Evolutionary conservation across 768 basidiomycete genomes (phyloP), one percentile per base, ranked within the genome.

Genomic region (Russula virescens): DNA sequence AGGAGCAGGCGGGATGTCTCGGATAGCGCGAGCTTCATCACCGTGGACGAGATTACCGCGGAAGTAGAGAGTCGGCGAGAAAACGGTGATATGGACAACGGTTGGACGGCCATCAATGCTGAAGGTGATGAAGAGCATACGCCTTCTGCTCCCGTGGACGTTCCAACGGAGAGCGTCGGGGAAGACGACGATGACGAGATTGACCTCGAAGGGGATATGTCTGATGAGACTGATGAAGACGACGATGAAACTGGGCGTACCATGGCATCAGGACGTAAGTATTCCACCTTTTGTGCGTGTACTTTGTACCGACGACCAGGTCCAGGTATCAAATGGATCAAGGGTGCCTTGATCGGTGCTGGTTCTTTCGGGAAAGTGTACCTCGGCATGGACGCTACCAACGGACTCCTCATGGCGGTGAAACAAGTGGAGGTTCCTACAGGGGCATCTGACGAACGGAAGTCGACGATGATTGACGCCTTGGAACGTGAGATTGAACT

Each of bases 1-100:
- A 79, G 90, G 63, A 89, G 84, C 72, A 90, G 86, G 72, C 85
- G 89, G 23, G 93, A 97, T 69, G 79, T 82, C 43, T 90, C 89
- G 0, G 94, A 96, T 70, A 92, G 93, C 9, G 92, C 91, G 5
- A 94, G 91, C 68, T 75, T 98, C 69, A 81, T 98, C 74, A 99
- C 96, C 0, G 91, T 99, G 25, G 96, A 99, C 70, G 94, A 99
- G 75, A 97, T 99, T 69, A 98, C 97, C 0, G 94, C 93, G 11
- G 90, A 96, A 70, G 90, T 99, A 9, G 96, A 89, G 72, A 91
- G 85, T 69, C 78, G 83, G 42, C 76, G 83, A 61, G 83, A 80
- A 57, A 85, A 81, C 68, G 80, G 77, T 68, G 75, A 72, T 5
- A 52, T 72, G 64, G 79, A 58, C 25, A 82, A 91, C 49, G 91